Conservation (phyloP, 805 yeast genomes). For the Pichia exigua region DNA sequence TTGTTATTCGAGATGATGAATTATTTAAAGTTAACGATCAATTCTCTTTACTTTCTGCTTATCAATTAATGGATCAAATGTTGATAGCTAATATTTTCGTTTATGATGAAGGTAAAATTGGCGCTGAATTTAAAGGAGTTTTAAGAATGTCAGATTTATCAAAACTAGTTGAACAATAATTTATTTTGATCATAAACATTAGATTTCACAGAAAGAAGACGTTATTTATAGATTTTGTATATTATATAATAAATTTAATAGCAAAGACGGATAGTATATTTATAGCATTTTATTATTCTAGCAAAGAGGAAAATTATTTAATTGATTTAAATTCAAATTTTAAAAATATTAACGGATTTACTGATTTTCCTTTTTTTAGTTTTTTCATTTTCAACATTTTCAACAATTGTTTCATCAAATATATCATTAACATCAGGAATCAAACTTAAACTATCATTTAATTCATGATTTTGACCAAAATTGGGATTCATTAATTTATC, state of each 20-base stretch:
- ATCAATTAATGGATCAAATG: constrained; percentile 32
- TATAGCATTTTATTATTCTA: too few species aligned
- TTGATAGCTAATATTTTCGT: constrained; percentile 28
- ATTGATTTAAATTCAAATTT: constrained; percentile 5
- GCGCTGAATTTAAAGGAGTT: constrained; percentile 3
- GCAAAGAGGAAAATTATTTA: neutral
- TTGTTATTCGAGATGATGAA: constrained; percentile 10
- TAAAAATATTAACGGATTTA: constrained; percentile 17
- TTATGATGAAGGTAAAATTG: constrained; percentile 20
- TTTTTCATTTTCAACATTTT: constrained; percentile 4
- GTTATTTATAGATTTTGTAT: too few species aligned
- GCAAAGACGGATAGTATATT: neutral
- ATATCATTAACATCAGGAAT: neutral
- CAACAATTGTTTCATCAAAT: constrained; percentile 4
- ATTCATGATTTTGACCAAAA: constrained; percentile 1
- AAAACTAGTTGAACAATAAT: constrained; percentile 2
- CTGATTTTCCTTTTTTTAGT: constrained; percentile 12
- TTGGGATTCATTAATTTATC: constrained; percentile 8
- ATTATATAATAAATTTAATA: neutral
- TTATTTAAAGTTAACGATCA: constrained; percentile 24
- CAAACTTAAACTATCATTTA: neutral
- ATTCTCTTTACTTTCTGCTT: constrained; percentile 29
- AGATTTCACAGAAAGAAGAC: neutral
- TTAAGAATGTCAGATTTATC: constrained; percentile 10
- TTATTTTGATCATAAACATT: neutral